Base-by-base conservation (phyloP, 2,329 filamentous ascomycete species). In the Paecilomyces formosus region DNA sequence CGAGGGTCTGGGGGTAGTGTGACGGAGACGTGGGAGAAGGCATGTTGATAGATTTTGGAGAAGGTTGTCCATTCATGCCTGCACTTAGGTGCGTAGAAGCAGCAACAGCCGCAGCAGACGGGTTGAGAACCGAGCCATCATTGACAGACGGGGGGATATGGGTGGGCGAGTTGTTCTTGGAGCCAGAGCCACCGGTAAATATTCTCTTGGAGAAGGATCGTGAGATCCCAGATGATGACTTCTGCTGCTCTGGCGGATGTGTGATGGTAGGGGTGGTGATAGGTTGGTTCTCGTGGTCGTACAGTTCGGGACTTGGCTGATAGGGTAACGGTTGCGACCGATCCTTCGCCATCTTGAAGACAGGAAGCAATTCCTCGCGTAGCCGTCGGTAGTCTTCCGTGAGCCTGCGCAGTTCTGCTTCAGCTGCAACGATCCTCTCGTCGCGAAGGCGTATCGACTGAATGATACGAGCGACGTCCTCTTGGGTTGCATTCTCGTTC, bases 401-500 rank as follows among this genome's bases (percentile, higher is more conserved):
- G 68, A 97, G 83, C 61, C 88, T 86, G 62, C 89, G 86, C 69
- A 97, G 76, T 70, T 97, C 92, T 59, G 87, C 83, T 74, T 97
- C 93, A 26, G 93, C 84, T 51, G 89, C 80, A 63, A 85, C 86
- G 76, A 97, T 93, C 60, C 92, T 87, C 76, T 97, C 91, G 72
- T 99, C 94, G 65, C 94, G 89, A 62, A 95, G 80, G 64, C 90
- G 87, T 53, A 99, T 86, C 62, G 95, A 92, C 68, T 93, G 89
- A 61, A 96, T 93, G 21, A 99, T 83, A 56, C 92, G 87, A 63
- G 90, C 89, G 68, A 99, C 91, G 70, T 99, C 94, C 68, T 96
- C 93, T 65, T 96, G 86, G 0, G 92, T 96, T 4, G 93, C 93
- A 49, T 87, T 89, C 58, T 90, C 86, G 70, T 96, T 92, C 72